Evolutionary conservation across 768 basidiomycete genomes (phyloP), one percentile per base, ranked within the genome.

Genomic region (Dioszegia aurantiaca): DNA sequence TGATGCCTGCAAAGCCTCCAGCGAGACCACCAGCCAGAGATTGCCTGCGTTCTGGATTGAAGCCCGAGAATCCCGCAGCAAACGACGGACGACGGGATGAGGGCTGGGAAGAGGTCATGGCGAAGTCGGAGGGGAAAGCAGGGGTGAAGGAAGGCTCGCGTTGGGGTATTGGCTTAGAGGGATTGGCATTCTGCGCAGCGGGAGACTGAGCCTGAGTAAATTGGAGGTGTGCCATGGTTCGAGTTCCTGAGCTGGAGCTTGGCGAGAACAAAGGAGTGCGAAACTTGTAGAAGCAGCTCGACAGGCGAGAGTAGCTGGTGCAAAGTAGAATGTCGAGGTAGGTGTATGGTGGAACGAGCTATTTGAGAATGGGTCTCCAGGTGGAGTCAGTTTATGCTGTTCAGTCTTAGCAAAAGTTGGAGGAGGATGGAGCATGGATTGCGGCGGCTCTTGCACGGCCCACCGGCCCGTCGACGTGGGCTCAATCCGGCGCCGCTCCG

Each of bases 41-140:
- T 3, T 28, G 43, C 17, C 43, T 36, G n/a, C 44, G 41, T 37
- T 41, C 47, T 10, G 28, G 41, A 27, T 39, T 30, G 37, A 58
- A 37, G 47, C 31, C 37, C 12, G 33, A 1, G 26, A 42, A 19
- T 21, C 45, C 40, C 24, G 10, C 21, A 11, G 56, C 62, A n/a
- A 64, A 55, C 3, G 62, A 64, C 11, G 59, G 55, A 48, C 68
- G 58, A 53, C 68, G 55, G 2, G 65, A 67, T 3, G 51, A 49
- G 0, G 68, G 60, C 33, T 52, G 45, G 19, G 62, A 45, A 2
- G 59, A 55, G 52, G 37, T 53, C 51, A 53, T 24, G 27, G 51
- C 51, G 37, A 23, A 53, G 21, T 63, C 62, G 1, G 62, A 63
- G 6, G 62, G 62, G 40, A 63, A 63, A 6, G 62, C 62, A 1